phyloP scores from a whole-genome alignment of 2,329 filamentous ascomycete genomes.

The Pseudopithomyces maydicus region DNA sequence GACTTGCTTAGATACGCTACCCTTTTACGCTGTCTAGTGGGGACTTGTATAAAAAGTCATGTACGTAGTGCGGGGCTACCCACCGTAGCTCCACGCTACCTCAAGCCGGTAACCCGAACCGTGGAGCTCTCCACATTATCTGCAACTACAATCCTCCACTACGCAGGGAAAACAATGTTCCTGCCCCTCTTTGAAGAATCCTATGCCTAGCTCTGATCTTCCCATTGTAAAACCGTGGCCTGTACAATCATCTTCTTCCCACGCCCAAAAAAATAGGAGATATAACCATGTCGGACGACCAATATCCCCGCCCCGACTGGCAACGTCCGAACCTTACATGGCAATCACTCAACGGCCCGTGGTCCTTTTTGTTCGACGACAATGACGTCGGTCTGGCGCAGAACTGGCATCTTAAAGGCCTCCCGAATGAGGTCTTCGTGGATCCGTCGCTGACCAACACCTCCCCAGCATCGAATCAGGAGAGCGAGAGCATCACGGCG shows the following conservation, averaged over 20 bases:
- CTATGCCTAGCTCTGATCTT: neutral
- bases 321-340: constrained; percentile 61
- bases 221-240: neutral
- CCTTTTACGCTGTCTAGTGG: too few species aligned
- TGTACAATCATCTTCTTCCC: neutral
- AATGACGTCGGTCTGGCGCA: constrained; percentile 60
- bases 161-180: neutral
- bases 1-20: too few species aligned
- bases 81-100: neutral
- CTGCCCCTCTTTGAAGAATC: neutral
- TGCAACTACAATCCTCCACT: constrained; percentile 1
- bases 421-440: constrained; percentile 51
- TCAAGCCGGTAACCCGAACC: constrained; percentile 6
- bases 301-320: constrained; percentile 70
- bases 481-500: constrained; percentile 48
- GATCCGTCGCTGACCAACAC: constrained; percentile 23
- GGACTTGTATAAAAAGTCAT: too few species aligned
- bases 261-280: neutral
- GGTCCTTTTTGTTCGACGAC: constrained; percentile 71
- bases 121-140: constrained; percentile 7
- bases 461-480: constrained; percentile 14
- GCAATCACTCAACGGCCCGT: constrained; percentile 66
- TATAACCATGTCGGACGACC: neutral
- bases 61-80: constrained; percentile 5
- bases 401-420: constrained; percentile 59